These are phyloP conservation scores for Saccharata proteae DNA, from an alignment of 2,329 filamentous ascomycete species.

Conservation along the genomic window DNA sequence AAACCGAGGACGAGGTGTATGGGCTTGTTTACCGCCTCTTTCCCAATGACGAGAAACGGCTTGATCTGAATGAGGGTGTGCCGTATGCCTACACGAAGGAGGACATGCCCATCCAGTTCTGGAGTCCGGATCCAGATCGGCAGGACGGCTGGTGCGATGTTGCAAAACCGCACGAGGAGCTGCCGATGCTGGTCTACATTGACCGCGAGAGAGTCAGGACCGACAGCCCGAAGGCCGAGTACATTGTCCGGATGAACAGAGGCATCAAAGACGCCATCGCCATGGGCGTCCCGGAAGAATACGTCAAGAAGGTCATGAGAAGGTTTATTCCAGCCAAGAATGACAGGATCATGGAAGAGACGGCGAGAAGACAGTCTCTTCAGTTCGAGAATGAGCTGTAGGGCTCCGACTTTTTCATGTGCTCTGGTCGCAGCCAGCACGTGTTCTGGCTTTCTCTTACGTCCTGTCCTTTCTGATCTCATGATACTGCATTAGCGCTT, in stretches of 20 bases:
- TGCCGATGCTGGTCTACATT: conserved; percentile 47
- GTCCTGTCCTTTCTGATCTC: no score
- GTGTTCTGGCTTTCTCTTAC: no score
- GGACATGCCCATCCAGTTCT: conserved; percentile 31
- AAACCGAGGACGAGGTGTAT: conserved; percentile 26
- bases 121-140: conserved; percentile 13
- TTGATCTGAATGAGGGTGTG: conserved; percentile 47
- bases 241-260: conserved; percentile 50
- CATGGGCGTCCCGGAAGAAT: conserved; percentile 41
- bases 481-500: no score
- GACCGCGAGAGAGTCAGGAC: conserved; percentile 32
- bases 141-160: conserved; percentile 13
- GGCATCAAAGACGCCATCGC: conserved; percentile 47
- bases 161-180: conserved; percentile 11
- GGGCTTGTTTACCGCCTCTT: conserved; percentile 22
- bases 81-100: conserved; percentile 49
- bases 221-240: conserved; percentile 42
- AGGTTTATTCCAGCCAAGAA: conserved; percentile 31
- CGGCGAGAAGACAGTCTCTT: no score
- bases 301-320: conserved; percentile 44
- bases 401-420: no score
- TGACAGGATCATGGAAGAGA: background rate
- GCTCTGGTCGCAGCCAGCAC: no score
- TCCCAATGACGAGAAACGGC: conserved; percentile 15
- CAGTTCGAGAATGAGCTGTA: no score